Evolutionary conservation across 345 rosid species (phyloP), one percentile per base, ranked within the genome.

Genomic region (Sisymbrium altissimum): DNA sequence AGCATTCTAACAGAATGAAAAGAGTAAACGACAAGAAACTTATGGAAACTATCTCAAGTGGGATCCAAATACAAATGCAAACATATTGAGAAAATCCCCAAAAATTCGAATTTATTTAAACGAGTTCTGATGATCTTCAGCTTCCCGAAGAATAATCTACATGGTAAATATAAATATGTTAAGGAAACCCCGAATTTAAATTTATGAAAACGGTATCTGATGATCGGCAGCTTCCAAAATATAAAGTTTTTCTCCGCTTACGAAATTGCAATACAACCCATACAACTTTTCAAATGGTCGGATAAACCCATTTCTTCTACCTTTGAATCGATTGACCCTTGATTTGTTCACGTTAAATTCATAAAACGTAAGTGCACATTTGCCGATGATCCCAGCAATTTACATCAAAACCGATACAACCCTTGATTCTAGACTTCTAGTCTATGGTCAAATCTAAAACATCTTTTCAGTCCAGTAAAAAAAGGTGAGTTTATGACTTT

Each of bases 31-130:
- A 53, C 52, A 27, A 27, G 14, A 17, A 68, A 15, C 14, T 25
- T 67, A 53, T 53, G 50, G 72, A 53, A 39, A 53, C 12, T 6
- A 38, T 27, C 12, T 67, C 71, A 67, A 50, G 38, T 67, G 50
- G 39, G n/a, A 15, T 39, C 30, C 2, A 68, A 25, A 66, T 54
- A 25, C 17, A 52, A 23, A 67, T 66, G 11, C 11, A 66, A 36
- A 53, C 32, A 67, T 67, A 67, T 15, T 3, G 71, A n/a, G 50
- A 23, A 39, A 52, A 52, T 52, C 7, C 38, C 36, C 36, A 67
- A 52, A n/a, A 67, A 7, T 36, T n/a, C 11, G 0, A 64, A 64
- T 25, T 61, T 23, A 62, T 40, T 13, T 23, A 40, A 62, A 41
- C 5, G 67, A 62, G 41, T 62, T n/a, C 39, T 53, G 17, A 39